Base-by-base conservation (phyloP, 2,329 filamentous ascomycete species). In the Penicillium concentricum region DNA sequence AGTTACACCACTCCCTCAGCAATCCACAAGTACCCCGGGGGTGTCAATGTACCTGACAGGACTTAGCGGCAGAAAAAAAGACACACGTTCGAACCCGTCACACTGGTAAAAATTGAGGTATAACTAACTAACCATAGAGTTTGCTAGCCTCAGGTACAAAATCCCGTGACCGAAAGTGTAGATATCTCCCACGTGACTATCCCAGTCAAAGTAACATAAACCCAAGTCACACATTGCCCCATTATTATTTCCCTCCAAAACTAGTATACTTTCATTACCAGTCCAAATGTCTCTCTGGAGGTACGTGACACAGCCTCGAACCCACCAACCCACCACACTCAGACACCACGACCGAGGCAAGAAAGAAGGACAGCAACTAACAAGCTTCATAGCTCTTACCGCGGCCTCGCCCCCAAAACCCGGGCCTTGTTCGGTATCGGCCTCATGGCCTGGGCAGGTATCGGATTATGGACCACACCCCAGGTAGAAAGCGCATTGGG, bases 401-500 rank as follows among this genome's bases (percentile, higher is more conserved):
- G 82, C 69, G 85, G 83, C 66, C 86, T 96, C 52, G 78, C 87
- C 4, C 83, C 88, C 18, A 87, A 84, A 64, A 88, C 89, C 24
- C 88, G 89, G 55, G 76, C 90, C 41, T 76, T 87, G 46, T 81
- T 96, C 61, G 92, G 92, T 64, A 72, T 86, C 47, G 88, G 86
- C 65, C 76, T 96, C 63, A 85, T 96, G 69, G 84, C 84, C 34
- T 96, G 91, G 84, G 91, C 90, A 15, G 77, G 80, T 39, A 77
- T 85, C 39, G 92, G 91, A 16, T 81, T 94, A n/a, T 87, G 88
- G 69, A 69, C 90, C 18, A 86, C 88, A 5, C 89, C 93, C 69
- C 81, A 81, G 56, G 85, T 88, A 16, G 92, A 93, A 75, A 83
- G 89, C 69, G 85, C 82, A 41, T 82, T 92, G 59, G 89, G 89